These are phyloP conservation scores for Pyrus pyrifolia DNA, from an alignment of 306 rosid species.

Conservation along the genomic window DNA sequence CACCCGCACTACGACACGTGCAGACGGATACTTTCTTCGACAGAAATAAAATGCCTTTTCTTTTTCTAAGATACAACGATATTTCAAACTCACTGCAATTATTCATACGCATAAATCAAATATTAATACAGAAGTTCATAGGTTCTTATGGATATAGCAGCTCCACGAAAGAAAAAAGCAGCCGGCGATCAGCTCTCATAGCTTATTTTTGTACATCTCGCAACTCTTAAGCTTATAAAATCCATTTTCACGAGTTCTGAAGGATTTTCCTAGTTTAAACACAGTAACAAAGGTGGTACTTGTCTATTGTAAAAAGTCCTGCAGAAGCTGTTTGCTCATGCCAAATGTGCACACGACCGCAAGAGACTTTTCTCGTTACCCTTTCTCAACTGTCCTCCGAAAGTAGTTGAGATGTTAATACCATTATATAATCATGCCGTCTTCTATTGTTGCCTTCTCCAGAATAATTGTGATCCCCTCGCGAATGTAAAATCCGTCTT, in stretches of 20 bases:
- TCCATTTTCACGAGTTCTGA: conserved; percentile 16
- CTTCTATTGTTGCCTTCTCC: conserved; percentile 73
- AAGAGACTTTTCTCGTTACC: conserved; percentile 9
- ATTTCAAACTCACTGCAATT: neutral
- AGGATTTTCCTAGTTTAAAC: conserved; percentile 23
- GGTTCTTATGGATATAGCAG: neutral
- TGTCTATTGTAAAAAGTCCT: conserved; percentile 14
- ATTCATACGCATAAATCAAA: neutral
- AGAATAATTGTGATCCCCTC: conserved; percentile 60
- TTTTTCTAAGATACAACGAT: neutral
- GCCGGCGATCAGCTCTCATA: neutral
- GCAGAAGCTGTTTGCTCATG: conserved; percentile 4
- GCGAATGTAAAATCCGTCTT: conserved; percentile 76
- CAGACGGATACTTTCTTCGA: neutral
- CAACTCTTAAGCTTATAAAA: neutral
- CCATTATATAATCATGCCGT: conserved; percentile 59
- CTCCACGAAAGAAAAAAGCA: neutral
- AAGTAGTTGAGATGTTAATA: neutral
- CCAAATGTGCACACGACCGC: neutral
- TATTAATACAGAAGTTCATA: neutral
- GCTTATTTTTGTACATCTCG: conserved; percentile 29
- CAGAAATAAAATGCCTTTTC: neutral
- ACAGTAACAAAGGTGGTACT: conserved; percentile 14
- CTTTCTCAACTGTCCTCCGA: conserved; percentile 2
- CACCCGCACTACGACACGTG: neutral